Evolutionary conservation across 768 basidiomycete genomes (phyloP).

Genomic region (Termitomyces sp.): DNA sequence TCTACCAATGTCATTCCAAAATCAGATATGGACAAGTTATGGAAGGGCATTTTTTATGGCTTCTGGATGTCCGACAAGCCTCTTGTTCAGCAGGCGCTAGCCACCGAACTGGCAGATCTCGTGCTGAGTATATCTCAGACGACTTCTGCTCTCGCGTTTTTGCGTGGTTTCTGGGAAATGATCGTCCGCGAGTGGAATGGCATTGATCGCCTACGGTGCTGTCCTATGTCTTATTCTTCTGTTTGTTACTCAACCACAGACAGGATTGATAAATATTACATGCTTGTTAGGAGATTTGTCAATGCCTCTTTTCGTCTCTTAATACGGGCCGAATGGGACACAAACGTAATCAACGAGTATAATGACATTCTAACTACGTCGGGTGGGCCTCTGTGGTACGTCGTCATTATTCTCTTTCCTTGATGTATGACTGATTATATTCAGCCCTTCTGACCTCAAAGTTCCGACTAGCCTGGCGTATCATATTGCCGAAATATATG

Average conservation of each 20-base stretch:
- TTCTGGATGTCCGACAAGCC: conserved; percentile 99
- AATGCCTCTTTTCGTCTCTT: conserved; percentile 85
- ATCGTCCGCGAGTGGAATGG: conserved; percentile 92
- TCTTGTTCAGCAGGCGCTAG: conserved; percentile 89
- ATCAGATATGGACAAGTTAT: conserved; percentile 84
- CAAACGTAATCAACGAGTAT: conserved; percentile 52
- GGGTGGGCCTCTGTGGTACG: conserved; percentile 86
- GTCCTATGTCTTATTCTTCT: conserved; percentile 10
- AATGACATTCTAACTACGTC: conserved; percentile 60
- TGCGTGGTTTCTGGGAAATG: conserved; percentile 89
- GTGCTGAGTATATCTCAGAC: conserved; percentile 64
- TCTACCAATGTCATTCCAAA: conserved; percentile 60
- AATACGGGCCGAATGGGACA: conserved; percentile 68
- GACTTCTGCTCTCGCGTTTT: conserved; percentile 65
- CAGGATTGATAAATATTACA: conserved; percentile 97
- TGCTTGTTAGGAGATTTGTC: conserved; percentile 87
- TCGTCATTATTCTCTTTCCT: conserved; percentile 19
- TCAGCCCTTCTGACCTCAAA: conserved; percentile 65
- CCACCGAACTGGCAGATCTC: conserved; percentile 81
- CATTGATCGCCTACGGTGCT: conserved; percentile 86
- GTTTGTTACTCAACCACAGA: conserved; percentile 6
- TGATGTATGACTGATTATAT: conserved; percentile 1
- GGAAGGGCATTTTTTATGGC: conserved; percentile 98
- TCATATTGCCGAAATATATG: conserved; percentile 87
- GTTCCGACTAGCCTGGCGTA: conserved; percentile 79